These are phyloP conservation scores for Magnusiomyces ingens DNA, from an alignment of 1,139 yeast genomes.

Conservation along the genomic window DNA sequence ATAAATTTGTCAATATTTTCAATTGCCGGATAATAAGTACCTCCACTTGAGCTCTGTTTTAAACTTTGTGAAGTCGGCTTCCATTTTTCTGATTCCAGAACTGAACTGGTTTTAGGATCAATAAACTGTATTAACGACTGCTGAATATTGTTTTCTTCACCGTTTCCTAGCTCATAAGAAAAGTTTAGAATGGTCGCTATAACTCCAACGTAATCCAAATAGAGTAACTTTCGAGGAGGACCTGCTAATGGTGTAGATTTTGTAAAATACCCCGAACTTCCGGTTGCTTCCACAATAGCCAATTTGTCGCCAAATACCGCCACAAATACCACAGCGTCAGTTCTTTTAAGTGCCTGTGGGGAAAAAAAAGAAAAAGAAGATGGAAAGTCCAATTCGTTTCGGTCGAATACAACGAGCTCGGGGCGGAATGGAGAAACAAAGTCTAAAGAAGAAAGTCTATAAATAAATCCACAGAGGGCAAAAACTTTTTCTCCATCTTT, in stretches of 20 bases:
- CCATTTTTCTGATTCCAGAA: too few relatives aligned
- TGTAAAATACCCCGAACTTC: not conserved
- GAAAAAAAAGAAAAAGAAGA: not conserved
- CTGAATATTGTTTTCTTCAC: not conserved
- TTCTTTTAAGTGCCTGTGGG: too few relatives aligned
- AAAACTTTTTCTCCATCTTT: not conserved
- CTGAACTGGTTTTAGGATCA: too few relatives aligned
- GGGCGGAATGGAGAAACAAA: not conserved
- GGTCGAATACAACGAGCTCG: not conserved
- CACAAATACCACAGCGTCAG: not conserved
- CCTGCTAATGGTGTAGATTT: not conserved
- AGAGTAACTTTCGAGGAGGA: not conserved
- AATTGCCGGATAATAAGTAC: too few relatives aligned
- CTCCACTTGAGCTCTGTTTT: too few relatives aligned
- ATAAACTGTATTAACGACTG: too few relatives aligned
- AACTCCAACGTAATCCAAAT: not conserved
- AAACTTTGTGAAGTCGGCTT: too few relatives aligned
- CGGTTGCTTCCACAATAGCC: not conserved
- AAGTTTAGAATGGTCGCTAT: not conserved
- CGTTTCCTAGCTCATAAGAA: not conserved
- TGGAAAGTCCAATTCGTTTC: not conserved
- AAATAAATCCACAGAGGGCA: not conserved
- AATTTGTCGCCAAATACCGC: not conserved
- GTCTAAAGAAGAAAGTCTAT: not conserved
- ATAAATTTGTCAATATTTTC: too few relatives aligned